Conservation (phyloP, 2,329 filamentous ascomycete species). For the Zarea fungicola region DNA sequence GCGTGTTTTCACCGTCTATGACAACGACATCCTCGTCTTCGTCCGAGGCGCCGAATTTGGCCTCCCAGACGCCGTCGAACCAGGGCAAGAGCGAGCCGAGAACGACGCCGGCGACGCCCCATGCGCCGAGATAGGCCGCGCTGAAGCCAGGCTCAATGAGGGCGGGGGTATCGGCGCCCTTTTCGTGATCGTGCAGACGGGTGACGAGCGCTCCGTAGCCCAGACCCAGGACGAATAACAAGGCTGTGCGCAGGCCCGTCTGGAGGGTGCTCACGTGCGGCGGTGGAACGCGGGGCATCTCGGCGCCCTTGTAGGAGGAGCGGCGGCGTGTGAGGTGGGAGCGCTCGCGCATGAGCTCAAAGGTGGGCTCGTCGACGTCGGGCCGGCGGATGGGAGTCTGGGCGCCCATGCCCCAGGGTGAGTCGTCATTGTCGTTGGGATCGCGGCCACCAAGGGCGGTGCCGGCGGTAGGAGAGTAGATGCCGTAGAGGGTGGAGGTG, state of each 20-base stretch:
- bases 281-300: constrained; percentile 22
- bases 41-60: constrained; percentile 36
- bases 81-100: constrained; percentile 78
- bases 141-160: constrained; percentile 39
- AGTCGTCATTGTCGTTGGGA: constrained; percentile 54
- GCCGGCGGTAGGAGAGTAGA: constrained; percentile 68
- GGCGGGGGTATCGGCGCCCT: constrained; percentile 55
- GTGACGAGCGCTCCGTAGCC: constrained; percentile 79
- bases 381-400: constrained; percentile 56
- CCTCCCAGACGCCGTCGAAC: constrained; percentile 72
- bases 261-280: constrained; percentile 37
- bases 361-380: constrained; percentile 40
- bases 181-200: constrained; percentile 67
- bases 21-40: constrained; percentile 26
- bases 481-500: constrained; percentile 82
- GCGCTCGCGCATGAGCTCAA: constrained; percentile 38
- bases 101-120: constrained; percentile 74
- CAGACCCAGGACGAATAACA: constrained; percentile 75
- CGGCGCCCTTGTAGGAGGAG: constrained; percentile 28
- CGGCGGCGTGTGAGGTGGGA: constrained; percentile 30
- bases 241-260: constrained; percentile 49
- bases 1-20: constrained; percentile 23
- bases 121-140: constrained; percentile 69
- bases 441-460: constrained; percentile 37
- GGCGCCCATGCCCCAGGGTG: constrained; percentile 74